Conservation (phyloP, 768 basidiomycete genomes). For the Tylopilus cervinicoccineus region DNA sequence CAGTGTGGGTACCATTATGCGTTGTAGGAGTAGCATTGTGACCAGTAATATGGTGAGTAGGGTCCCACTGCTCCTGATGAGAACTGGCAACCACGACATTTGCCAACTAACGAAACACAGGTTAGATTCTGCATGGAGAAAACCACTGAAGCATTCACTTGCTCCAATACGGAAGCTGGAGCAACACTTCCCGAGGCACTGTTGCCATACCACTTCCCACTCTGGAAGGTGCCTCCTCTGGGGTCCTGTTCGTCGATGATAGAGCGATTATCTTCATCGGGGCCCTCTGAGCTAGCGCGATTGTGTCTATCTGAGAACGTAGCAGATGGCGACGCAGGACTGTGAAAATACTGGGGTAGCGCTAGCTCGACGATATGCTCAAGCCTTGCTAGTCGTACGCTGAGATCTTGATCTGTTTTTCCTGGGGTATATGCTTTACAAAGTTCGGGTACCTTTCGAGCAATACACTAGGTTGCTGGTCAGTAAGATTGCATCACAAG, state of each 20-base stretch:
- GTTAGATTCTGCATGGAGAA: slow-evolving; percentile 20
- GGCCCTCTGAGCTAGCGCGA: slow-evolving; percentile 46
- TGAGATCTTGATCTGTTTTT: slow-evolving; percentile 79
- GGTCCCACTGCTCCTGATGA: slow-evolving; percentile 28
- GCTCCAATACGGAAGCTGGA: slow-evolving; percentile 73
- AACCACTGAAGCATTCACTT: slow-evolving; percentile 44
- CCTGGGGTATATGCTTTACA: slow-evolving; percentile 89
- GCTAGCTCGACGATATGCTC: slow-evolving; percentile 81
- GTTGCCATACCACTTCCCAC: slow-evolving; percentile 83
- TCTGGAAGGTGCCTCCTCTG: slow-evolving; percentile 72
- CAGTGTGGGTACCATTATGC: slow-evolving; percentile 24
- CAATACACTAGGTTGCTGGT: slow-evolving; percentile 54
- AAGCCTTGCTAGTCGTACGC: slow-evolving; percentile 65
- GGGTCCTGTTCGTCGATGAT: slow-evolving; percentile 76
- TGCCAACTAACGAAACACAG: slow-evolving; percentile 41
- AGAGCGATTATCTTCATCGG: slow-evolving; percentile 68
- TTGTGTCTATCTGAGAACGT: slow-evolving; percentile 33
- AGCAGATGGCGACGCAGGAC: slow-evolving; percentile 34
- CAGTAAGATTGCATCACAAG: slow-evolving; percentile 6
- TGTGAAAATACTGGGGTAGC: slow-evolving; percentile 65
- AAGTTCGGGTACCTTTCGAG: slow-evolving; percentile 82
- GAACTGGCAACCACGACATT: slow-evolving; percentile 46
- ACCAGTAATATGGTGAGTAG: slow-evolving; percentile 12
- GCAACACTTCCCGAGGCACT: slow-evolving; percentile 83
- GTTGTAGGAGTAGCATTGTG: slow-evolving; percentile 7